Base-by-base conservation (phyloP, 176 grass and related monocot species). In the Bromus sterilis region DNA sequence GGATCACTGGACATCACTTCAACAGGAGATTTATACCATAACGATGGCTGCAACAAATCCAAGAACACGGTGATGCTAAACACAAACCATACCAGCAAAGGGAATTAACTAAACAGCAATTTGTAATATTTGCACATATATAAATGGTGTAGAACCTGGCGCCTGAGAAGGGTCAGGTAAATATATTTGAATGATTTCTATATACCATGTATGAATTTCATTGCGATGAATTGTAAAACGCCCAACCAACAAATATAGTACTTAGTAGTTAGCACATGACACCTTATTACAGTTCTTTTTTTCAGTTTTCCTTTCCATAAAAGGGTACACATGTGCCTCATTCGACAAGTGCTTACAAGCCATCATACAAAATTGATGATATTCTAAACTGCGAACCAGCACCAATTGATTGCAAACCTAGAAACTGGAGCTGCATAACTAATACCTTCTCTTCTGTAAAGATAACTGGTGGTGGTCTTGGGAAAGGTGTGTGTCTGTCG, bases 31-130 rank as follows among this genome's bases (percentile, higher is more conserved):
- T 82, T 86, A 76, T 74, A 74, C 88, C 88, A 89, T 75, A 79
- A 65, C 43, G 86, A 79, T 79, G 86, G 86, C 86, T 88, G 86
- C 75, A 83, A 79, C 24, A 79, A 11, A 79, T 31, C 56, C 56
- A 73, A 74, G 12, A 78, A 79, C 4, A 84, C 56, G 56, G n/a
- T 43, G 10, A 31, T 24, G 30, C 10, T 35, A 58, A 33, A 63
- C 71, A 26, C 23, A 44, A 83, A 72, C 23, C 25, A 36, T 33
- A 21, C 4, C 33, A 74, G 2, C 30, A 44, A 71, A 83, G 24
- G 55, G 33, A 86, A 39, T 34, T 37, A 28, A 15, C 63, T 53
- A 44, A 49, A 24, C 48, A 63, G 32, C 16, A 55, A 66, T 5
- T 2, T 53, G 23, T 53, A 64, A 83, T 75, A 83, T 64, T n/a